Percentiles rank a stretch among this genome's conserved stretches.
phyloP scores from a whole-genome alignment of 768 basidiomycete species.

The Lentinula boryana region DNA sequence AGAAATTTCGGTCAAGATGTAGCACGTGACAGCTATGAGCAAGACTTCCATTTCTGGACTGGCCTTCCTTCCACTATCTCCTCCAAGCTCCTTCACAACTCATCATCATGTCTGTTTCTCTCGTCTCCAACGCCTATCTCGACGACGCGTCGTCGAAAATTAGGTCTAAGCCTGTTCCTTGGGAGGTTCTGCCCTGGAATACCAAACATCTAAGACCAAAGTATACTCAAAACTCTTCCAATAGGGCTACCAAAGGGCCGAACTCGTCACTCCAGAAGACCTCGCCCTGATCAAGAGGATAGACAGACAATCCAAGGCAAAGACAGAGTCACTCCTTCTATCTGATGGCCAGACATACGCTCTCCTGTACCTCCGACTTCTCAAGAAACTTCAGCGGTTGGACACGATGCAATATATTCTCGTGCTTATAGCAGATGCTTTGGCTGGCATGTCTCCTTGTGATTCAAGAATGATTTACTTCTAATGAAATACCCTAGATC shows the following conservation, averaged over 20 bases:
- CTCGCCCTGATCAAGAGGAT: slow-evolving; percentile 85
- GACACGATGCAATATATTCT: slow-evolving; percentile 88
- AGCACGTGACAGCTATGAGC: background rate
- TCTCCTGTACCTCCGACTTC: slow-evolving; percentile 80
- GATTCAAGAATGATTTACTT: background rate
- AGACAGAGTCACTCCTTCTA: slow-evolving; percentile 69
- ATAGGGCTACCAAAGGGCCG: slow-evolving; percentile 94
- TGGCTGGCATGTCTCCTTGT: slow-evolving; percentile 49
- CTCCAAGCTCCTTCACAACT: background rate
- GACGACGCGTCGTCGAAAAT: slow-evolving; percentile 88
- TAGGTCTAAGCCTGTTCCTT: slow-evolving; percentile 85
- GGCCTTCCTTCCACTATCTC: background rate
- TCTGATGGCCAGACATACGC: slow-evolving; percentile 84
- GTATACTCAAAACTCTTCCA: slow-evolving; percentile 3
- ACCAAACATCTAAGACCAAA: background rate
- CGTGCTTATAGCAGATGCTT: slow-evolving; percentile 83
- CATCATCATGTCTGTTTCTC: slow-evolving; percentile 58
- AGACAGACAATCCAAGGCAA: slow-evolving; percentile 70
- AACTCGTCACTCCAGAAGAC: slow-evolving; percentile 83
- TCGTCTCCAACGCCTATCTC: slow-evolving; percentile 79
- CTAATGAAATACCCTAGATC: slow-evolving; percentile 42
- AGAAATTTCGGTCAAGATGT: background rate
- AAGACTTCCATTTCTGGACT: background rate
- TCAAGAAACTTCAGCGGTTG: slow-evolving; percentile 76
- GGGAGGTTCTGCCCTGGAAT: slow-evolving; percentile 62